phyloP scores from a whole-genome alignment of 2,329 filamentous ascomycete species.

The Dryadomyces sulphureus region DNA sequence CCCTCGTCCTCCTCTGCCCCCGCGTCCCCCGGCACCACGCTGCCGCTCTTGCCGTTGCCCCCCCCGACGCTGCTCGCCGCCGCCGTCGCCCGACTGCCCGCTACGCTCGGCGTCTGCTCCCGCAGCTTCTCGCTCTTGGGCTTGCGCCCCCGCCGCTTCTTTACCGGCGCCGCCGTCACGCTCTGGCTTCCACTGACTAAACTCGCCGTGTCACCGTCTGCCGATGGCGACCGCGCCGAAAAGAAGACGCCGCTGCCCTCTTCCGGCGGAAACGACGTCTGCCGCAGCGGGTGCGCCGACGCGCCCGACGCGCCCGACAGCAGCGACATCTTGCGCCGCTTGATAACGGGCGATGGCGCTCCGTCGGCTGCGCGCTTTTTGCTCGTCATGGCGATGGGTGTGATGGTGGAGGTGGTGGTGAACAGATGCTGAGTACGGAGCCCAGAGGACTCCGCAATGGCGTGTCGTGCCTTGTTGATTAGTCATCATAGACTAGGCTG shows the following conservation, averaged over 20 bases:
- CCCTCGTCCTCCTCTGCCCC: constrained; percentile 35
- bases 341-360: constrained; percentile 32
- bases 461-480: too few relatives aligned
- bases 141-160: constrained; percentile 49
- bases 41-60: constrained; percentile 16
- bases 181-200: constrained; percentile 46
- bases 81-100: constrained; percentile 27
- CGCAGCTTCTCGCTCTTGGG: constrained; percentile 37
- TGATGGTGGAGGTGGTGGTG: neutral
- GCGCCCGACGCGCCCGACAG: constrained; percentile 38
- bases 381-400: constrained; percentile 4
- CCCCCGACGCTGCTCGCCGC: constrained; percentile 26
- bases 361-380: constrained; percentile 50
- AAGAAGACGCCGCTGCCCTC: constrained; percentile 40
- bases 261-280: constrained; percentile 67
- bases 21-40: constrained; percentile 11
- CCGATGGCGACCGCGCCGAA: constrained; percentile 47
- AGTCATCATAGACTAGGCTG: neutral
- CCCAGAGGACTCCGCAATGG: neutral
- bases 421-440: neutral
- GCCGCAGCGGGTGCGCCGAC: constrained; percentile 54
- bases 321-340: constrained; percentile 58
- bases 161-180: constrained; percentile 23
- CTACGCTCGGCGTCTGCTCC: constrained; percentile 23
- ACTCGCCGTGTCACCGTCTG: constrained; percentile 46